Base-by-base conservation (phyloP, 2,329 filamentous ascomycete species). In the Fusarium illudens region DNA sequence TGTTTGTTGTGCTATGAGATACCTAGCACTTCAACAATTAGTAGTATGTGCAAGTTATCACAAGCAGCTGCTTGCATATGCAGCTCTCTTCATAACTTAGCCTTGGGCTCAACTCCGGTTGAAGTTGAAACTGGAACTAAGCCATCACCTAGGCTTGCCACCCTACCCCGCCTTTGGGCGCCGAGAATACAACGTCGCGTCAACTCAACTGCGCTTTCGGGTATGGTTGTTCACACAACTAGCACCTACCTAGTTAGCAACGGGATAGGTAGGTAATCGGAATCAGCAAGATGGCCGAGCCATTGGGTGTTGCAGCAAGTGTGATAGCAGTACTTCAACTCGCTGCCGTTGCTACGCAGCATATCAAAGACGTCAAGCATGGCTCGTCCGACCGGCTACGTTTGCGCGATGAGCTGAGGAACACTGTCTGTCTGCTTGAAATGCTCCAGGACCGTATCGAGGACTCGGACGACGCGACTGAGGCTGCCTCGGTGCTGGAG, bases 381-480 rank as follows among this genome's bases (percentile, higher is more conserved):
- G 48, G 61, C 27, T 61, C 58, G 1, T n/a, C 46, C n/a, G 58
- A 64, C 17, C 51, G 61, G n/a, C 22, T 50, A 19, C 32, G 33
- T 22, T 46, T 51, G 11, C 62, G 48, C 20, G 48, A 64, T 20
- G 62, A 58, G 37, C 58, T 58, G 15, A 52, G 58, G 13, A 53
- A 48, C 20, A 48, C 13, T 3, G 25, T 33, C 9, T 64, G 62
- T 11, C 33, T 54, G 13, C 37, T 64, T 8, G 62, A 62, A 17
- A 64, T 62, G 48, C 25, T 58, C 4, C 46, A 58, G 4, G 61
- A 54, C n/a, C 61, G 52, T 19, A 11, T 64, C 12, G 58, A 58
- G n/a, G 52, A 64, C 20, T 17, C 12, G 7, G 39, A 53, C 11
- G 46, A 57, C 1, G 20, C 34, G 11, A 10, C 37, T 15, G 58